phyloP scores from a whole-genome alignment of 2,329 filamentous ascomycete genomes.

The Talaromyces rugulosus region DNA sequence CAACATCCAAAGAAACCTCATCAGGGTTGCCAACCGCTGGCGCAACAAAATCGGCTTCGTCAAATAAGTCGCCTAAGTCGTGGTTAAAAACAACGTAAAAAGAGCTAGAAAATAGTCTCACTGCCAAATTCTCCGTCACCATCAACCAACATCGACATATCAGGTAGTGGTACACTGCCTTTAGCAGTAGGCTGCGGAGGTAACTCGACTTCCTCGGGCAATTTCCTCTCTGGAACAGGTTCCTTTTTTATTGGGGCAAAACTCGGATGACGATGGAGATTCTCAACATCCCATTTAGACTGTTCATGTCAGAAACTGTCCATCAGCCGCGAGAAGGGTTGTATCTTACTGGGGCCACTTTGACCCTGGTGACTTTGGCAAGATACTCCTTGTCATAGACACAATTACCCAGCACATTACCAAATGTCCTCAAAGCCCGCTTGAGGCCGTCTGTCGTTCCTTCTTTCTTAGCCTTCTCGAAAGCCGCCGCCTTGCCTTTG shows the following conservation, averaged over 20 bases:
- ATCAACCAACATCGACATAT: slow-evolving; percentile 26
- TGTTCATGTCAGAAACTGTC: slow-evolving; percentile 16
- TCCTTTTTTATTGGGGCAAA: slow-evolving; percentile 61
- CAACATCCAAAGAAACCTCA: slow-evolving; percentile 60
- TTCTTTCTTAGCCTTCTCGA: slow-evolving; percentile 98
- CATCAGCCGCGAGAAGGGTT: background rate
- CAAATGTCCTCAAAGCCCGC: slow-evolving; percentile 82
- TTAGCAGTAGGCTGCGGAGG: slow-evolving; percentile 27
- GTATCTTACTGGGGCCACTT: slow-evolving; percentile 58
- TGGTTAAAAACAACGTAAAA: background rate
- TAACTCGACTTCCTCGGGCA: slow-evolving; percentile 47
- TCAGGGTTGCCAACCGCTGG: slow-evolving; percentile 68
- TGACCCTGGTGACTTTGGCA: slow-evolving; percentile 83
- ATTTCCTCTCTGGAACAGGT: slow-evolving; percentile 30
- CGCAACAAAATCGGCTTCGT: slow-evolving; percentile 72
- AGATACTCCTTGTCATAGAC: slow-evolving; percentile 96
- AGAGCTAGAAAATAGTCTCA: slow-evolving; percentile 18
- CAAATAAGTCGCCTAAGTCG: slow-evolving; percentile 57
- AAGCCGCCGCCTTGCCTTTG: slow-evolving; percentile 90
- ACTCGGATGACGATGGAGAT: slow-evolving; percentile 76
- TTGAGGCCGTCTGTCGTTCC: slow-evolving; percentile 94
- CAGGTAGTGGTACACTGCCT: slow-evolving; percentile 22
- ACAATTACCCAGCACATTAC: slow-evolving; percentile 96
- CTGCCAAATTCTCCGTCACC: slow-evolving; percentile 41
- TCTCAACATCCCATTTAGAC: slow-evolving; percentile 71